phyloP scores from a whole-genome alignment of 2,329 filamentous ascomycete genomes.

The Calonectria pseudoreteaudii region DNA sequence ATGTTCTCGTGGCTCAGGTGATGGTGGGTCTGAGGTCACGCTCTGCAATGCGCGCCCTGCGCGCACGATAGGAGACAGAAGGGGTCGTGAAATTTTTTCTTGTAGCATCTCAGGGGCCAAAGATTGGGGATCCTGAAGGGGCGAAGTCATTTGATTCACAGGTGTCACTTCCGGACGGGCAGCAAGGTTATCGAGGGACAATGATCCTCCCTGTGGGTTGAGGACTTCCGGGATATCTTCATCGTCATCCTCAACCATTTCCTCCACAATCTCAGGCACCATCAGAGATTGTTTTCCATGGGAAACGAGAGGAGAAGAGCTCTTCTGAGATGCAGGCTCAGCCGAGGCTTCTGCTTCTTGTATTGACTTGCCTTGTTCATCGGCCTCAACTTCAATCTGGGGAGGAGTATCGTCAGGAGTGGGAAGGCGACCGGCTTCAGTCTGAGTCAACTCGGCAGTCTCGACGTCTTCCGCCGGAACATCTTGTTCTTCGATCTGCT shows the following conservation, averaged over 20 bases:
- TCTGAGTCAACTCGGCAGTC: constrained; percentile 49
- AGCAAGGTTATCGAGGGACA: constrained; percentile 25
- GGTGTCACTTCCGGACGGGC: constrained; percentile 48
- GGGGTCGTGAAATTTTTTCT: constrained; percentile 53
- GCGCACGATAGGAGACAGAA: constrained; percentile 69
- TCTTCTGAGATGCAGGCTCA: constrained; percentile 18
- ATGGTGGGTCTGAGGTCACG: constrained; percentile 69
- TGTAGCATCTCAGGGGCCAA: constrained; percentile 42
- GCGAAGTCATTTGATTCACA: constrained; percentile 53
- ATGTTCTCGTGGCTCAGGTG: constrained; percentile 63
- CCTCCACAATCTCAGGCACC: constrained; percentile 28
- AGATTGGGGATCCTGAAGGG: constrained; percentile 49
- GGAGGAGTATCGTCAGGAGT: constrained; percentile 66
- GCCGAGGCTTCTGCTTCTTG: constrained; percentile 25
- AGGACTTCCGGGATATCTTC: constrained; percentile 24
- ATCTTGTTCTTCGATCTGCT: constrained; percentile 16
- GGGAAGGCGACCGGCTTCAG: constrained; percentile 59
- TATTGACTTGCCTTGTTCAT: constrained; percentile 36
- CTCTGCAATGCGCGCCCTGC: constrained; percentile 68
- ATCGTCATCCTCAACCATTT: constrained; percentile 23
- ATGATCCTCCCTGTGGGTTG: constrained; percentile 23
- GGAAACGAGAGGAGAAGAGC: background rate
- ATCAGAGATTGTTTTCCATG: background rate
- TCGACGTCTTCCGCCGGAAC: constrained; percentile 40
- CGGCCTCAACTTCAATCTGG: constrained; percentile 43